Base-by-base conservation (phyloP, 1,139 yeast species). In the Pichia norvegensis region DNA sequence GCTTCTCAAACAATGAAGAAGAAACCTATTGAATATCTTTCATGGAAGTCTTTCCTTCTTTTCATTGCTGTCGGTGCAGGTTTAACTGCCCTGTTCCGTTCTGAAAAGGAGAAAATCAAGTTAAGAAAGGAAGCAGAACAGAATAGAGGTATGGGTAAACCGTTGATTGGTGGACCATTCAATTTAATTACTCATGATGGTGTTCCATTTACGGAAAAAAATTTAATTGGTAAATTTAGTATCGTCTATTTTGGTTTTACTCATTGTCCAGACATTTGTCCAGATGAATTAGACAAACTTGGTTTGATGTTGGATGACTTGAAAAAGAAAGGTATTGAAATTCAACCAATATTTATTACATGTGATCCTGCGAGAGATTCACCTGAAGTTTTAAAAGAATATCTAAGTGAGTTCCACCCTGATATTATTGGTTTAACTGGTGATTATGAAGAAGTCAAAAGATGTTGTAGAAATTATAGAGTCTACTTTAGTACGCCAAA, bases 261-360 rank as follows among this genome's bases (percentile, higher is more conserved):
- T 5, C 90, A 88, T 67, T 92, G 98, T 67, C 98, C 98, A 8
- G 98, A 92, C 65, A 88, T 92, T 44, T 92, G 98, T 65, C 98
- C 98, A 10, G 97, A 92, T 62, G 98, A 92, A 65, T 74, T 92
- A 53, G 98, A 92, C 62, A 87, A 90, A 61, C 73, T 92, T 63
- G 86, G 95, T 2, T 74, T 78, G 31, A 85, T 94, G 76, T 67
- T 92, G 54, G 76, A 80, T 44, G 76, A 72, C 22, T 70, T 85
- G 58, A 77, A 82, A 56, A 74, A 77, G 53, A 73, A 79, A 44
- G 70, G 72, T 29, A 75, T 81, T 47, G 70, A 78, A 42, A 61
- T 88, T 43, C 95, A 85, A 65, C 95, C 97, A 0, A 67, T 92
- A 23, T 92, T 92, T 64, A 83, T 92, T 54, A 88, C 97, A 10